A percentile compares a stretch with the other conserved stretches of the same genome.
Conservation (phyloP, 1,284 basidiomycete species). For the Trichosporon faecale region DNA sequence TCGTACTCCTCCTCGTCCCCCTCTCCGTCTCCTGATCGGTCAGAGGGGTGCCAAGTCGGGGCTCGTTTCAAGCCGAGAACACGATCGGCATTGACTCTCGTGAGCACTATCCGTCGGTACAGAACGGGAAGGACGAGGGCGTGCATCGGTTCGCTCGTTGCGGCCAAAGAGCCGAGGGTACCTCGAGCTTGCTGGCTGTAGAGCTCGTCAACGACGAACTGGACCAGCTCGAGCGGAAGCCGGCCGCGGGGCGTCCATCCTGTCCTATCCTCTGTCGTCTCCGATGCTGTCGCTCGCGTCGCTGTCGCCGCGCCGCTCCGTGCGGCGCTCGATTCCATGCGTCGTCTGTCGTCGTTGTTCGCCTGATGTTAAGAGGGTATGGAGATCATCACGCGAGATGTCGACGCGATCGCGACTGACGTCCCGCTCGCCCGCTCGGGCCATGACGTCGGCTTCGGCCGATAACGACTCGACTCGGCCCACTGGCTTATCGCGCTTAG, state of each 20-base stretch:
- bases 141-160: neutral
- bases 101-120: neutral
- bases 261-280: neutral
- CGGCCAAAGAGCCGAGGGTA: neutral
- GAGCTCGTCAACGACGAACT: neutral
- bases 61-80: neutral
- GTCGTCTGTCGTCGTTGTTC: neutral
- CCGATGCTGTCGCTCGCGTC: no score
- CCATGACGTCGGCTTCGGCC: slow-evolving; percentile 4
- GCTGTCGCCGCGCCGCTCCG: neutral
- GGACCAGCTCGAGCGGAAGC: neutral
- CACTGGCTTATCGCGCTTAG: no score
- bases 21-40: neutral
- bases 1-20: neutral
- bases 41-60: no score
- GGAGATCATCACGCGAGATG: neutral
- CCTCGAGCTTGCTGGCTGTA: neutral
- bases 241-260: neutral
- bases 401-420: neutral
- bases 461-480: neutral
- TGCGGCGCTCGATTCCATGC: neutral
- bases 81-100: neutral
- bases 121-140: neutral
- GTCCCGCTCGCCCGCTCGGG: neutral
- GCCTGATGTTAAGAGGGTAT: neutral